Evolutionary conservation across 2,329 filamentous ascomycete genomes (phyloP).

Genomic region (Parafenestella ontariensis): DNA sequence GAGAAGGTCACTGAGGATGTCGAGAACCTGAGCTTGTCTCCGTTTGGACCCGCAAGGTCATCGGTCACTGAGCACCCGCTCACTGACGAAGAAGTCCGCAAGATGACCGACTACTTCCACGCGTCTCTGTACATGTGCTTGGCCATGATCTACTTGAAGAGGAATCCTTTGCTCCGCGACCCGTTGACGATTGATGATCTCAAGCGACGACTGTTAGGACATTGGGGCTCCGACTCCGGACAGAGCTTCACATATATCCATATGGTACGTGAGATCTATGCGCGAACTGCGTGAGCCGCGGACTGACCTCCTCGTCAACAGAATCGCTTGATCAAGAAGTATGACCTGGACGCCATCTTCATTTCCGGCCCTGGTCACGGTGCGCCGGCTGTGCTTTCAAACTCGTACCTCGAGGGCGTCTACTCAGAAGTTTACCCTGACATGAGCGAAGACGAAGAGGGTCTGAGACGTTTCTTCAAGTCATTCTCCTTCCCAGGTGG

Average conservation of each 20-base stretch:
- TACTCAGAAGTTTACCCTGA: slow-evolving; percentile 81
- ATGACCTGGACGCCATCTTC: slow-evolving; percentile 74
- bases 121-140: slow-evolving; percentile 77
- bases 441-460: slow-evolving; percentile 71
- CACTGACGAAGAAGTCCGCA: slow-evolving; percentile 68
- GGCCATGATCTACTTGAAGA: slow-evolving; percentile 80
- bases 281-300: background rate
- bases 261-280: slow-evolving; percentile 53
- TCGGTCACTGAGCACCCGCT: slow-evolving; percentile 68
- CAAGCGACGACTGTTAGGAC: slow-evolving; percentile 76
- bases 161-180: slow-evolving; percentile 75
- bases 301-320: background rate
- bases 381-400: slow-evolving; percentile 76
- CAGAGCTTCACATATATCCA: slow-evolving; percentile 84
- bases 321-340: slow-evolving; percentile 82
- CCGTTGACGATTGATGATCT: slow-evolving; percentile 73
- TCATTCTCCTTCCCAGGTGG: slow-evolving; percentile 83
- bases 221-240: slow-evolving; percentile 82
- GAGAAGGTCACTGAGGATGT: slow-evolving; percentile 39
- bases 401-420: slow-evolving; percentile 78
- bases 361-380: slow-evolving; percentile 80
- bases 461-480: slow-evolving; percentile 80
- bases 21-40: slow-evolving; percentile 55
- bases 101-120: slow-evolving; percentile 76
- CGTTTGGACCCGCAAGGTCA: slow-evolving; percentile 70